Evolutionary conservation across 352 stramenopile genomes (phyloP), one percentile per base, ranked within the genome.

Genomic region (Globisporangium paroecandrum): DNA sequence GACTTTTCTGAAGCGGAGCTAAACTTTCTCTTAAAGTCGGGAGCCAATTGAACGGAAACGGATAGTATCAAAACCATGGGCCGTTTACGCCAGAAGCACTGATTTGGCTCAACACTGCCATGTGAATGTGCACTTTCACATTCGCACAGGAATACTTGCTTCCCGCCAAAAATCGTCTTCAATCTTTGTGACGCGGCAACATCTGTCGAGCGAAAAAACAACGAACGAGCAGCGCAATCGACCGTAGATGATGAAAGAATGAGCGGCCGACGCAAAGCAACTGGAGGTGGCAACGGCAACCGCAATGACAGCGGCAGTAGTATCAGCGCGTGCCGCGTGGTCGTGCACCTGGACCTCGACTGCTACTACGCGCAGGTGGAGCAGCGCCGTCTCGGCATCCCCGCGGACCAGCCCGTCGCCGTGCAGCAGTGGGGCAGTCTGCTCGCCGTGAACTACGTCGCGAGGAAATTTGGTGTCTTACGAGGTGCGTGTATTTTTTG

Each of bases 301-400:
- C 9, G 36, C 36, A 43, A 43, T 18, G 12, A 9, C 32, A 36
- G 32, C 27, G 20, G 8, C 38, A 22, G 43, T 27, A 41, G 38
- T n/a, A 34, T 10, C n/a, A 41, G 47, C 34, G 25, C 36, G 25
- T 47, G 64, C 46, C 84, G 88, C 25, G 88, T 96, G 63, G 81
- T 96, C 69, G 72, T 94, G 67, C 88, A 95, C 67, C 66, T 95
- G 62, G 89, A 96, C 62, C 83, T 94, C 59, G 89, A 96, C 75
- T 96, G 87, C 77, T 96, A 94, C 76, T 96, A 96, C 65, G 85
- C 87, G 64, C 87, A 94, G 71, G 89, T 96, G 38, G 89, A 96
- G 70, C 78, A 90, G 62, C 79, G 78, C 12, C 77, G 89, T 5
- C 85, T 94, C n/a, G 58, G 77, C 0, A 90, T 96, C 58, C 76